A percentile compares a stretch with the other conserved stretches of the same genome.
Evolutionary conservation across 2,329 filamentous ascomycete genomes (phyloP).

Genomic region (Aspergillus aculeatus): DNA sequence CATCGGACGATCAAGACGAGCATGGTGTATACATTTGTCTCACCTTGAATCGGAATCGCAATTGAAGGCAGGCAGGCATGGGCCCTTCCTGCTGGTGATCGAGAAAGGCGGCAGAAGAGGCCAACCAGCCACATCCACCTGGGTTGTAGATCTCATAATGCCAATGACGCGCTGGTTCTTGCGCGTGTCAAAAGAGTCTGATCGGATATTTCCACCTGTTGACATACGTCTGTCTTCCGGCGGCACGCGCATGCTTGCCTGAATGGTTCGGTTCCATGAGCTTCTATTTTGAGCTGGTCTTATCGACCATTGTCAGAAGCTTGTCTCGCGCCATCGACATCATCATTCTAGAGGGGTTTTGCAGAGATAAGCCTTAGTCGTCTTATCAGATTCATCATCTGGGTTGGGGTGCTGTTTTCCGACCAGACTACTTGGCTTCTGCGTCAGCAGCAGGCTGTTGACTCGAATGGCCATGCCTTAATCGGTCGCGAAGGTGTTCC

Average conservation of each 20-base stretch:
- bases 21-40: background rate
- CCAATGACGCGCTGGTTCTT: background rate
- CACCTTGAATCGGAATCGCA: background rate
- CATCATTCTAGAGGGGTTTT: background rate
- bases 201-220: background rate
- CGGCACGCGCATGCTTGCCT: background rate
- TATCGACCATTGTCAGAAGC: background rate
- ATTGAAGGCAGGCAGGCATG: background rate
- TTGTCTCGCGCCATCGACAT: slow-evolving; percentile 5
- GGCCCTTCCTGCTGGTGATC: background rate
- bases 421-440: background rate
- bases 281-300: background rate
- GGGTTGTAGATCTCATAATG: background rate
- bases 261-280: background rate
- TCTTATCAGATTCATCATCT: too few species aligned
- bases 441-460: background rate
- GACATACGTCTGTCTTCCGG: background rate
- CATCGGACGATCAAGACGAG: background rate
- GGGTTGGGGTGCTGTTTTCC: too few species aligned
- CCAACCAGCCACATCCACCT: background rate
- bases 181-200: background rate
- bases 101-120: background rate
- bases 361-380: too few species aligned
- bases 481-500: background rate
- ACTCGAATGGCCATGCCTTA: background rate